Evolutionary conservation across 176 grass and related monocot species (phyloP).

Genomic region (Zoysia pacifica): DNA sequence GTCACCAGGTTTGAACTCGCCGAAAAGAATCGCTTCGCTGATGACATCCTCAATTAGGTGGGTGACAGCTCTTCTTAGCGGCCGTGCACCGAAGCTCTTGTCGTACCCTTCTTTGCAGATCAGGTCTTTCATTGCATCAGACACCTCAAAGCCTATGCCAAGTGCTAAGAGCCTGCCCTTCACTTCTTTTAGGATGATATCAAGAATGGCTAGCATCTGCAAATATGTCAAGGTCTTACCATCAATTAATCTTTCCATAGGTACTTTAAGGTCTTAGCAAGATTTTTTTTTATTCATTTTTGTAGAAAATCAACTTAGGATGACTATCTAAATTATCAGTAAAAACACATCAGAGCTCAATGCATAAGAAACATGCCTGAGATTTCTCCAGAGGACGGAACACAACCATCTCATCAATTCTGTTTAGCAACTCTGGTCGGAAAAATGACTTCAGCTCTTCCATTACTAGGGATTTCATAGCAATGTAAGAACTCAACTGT

Average conservation of each 20-base stretch:
- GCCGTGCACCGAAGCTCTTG: slow-evolving; percentile 76
- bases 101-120: slow-evolving; percentile 84
- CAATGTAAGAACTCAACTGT: slow-evolving; percentile 63
- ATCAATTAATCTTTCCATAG: slow-evolving; percentile 3
- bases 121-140: slow-evolving; percentile 69
- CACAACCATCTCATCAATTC: slow-evolving; percentile 94
- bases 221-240: slow-evolving; percentile 33
- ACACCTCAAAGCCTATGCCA: slow-evolving; percentile 71
- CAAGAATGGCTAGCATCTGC: slow-evolving; percentile 88
- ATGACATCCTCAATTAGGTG: slow-evolving; percentile 77
- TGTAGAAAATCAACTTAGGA: not conserved
- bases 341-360: slow-evolving; percentile 6
- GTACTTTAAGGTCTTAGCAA: slow-evolving; percentile 16
- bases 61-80: slow-evolving; percentile 78
- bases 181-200: slow-evolving; percentile 88
- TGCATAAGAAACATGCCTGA: slow-evolving; percentile 58
- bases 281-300: not conserved
- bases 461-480: slow-evolving; percentile 80
- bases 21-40: slow-evolving; percentile 83
- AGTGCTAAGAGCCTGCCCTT: slow-evolving; percentile 70
- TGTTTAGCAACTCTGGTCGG: slow-evolving; percentile 93
- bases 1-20: slow-evolving; percentile 71
- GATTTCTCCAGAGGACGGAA: slow-evolving; percentile 82
- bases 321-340: slow-evolving; percentile 4
- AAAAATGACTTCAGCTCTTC: slow-evolving; percentile 93